Conservation (phyloP, 2,329 filamentous ascomycete species). For the Alternaria arbusti region DNA sequence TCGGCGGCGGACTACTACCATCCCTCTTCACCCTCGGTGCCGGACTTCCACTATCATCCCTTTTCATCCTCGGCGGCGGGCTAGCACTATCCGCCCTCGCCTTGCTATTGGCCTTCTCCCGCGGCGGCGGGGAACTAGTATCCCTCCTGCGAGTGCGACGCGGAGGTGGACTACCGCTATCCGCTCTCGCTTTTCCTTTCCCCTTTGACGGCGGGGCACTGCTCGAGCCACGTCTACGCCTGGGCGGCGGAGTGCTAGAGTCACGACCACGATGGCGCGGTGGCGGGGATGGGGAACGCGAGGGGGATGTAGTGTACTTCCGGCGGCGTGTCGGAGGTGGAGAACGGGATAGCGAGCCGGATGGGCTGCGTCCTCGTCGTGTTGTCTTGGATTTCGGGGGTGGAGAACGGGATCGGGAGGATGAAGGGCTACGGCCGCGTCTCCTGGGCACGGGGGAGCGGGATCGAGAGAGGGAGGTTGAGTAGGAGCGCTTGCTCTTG, state of each 20-base stretch:
- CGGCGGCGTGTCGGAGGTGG: constrained; percentile 5
- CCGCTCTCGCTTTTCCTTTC: background rate
- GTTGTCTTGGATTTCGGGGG: constrained; percentile 17
- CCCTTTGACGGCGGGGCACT: constrained; percentile 2
- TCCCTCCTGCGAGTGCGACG: background rate
- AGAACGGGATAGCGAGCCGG: constrained; percentile 15
- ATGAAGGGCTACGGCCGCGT: constrained; percentile 30
- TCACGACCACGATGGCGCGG: background rate
- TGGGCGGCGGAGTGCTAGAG: background rate
- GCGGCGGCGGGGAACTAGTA: background rate
- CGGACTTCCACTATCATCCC: constrained; percentile 1
- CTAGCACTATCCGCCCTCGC: background rate
- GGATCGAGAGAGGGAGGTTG: constrained; percentile 27
- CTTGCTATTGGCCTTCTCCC: background rate
- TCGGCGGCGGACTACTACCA: constrained; percentile 4
- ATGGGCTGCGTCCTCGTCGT: constrained; percentile 22
- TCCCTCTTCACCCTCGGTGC: constrained; percentile 2
- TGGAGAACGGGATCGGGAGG: constrained; percentile 25
- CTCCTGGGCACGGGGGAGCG: constrained; percentile 30
- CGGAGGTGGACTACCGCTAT: background rate
- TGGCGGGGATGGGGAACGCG: background rate
- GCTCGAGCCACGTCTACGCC: constrained; percentile 8
- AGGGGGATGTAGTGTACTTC: background rate
- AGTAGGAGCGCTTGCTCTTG: constrained; percentile 27
- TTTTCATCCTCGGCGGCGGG: constrained; percentile 3